A percentile compares a stretch with the other conserved stretches of the same genome.
Evolutionary conservation across 495 filamentous ascomycete species (phyloP).

Genomic region (Apodospora peruviana): DNA sequence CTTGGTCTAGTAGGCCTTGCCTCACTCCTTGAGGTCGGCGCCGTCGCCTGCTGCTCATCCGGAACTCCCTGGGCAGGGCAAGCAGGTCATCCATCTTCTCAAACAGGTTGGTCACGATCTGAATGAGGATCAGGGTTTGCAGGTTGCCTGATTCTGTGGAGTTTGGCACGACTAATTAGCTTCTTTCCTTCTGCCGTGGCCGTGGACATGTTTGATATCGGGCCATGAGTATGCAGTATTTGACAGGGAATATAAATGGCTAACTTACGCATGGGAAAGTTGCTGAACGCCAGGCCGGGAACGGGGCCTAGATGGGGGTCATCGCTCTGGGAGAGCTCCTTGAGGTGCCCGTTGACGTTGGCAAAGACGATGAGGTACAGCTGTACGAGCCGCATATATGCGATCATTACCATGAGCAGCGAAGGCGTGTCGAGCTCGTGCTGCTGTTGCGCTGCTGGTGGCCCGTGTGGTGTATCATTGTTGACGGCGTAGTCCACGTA

Average conservation of each 20-base stretch:
- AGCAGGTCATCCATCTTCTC: neutral
- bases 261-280: neutral
- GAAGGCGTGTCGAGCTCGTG: neutral
- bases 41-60: neutral
- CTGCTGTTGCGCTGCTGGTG: neutral
- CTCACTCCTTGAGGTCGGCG: neutral
- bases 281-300: neutral
- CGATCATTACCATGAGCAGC: neutral
- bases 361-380: neutral
- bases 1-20: neutral
- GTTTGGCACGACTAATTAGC: too few species aligned
- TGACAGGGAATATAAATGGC: too few species aligned
- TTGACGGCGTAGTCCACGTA: neutral
- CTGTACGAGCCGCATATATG: neutral
- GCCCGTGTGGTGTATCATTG: neutral
- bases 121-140: neutral
- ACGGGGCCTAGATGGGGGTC: neutral
- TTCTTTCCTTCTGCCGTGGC: too few species aligned
- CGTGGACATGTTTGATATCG: too few species aligned
- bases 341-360: neutral
- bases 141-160: neutral
- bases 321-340: neutral
- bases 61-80: neutral
- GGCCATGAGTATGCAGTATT: too few species aligned
- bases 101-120: neutral